Evolutionary conservation across 768 basidiomycete species (phyloP).

Genomic region (Tylopilus felleus): DNA sequence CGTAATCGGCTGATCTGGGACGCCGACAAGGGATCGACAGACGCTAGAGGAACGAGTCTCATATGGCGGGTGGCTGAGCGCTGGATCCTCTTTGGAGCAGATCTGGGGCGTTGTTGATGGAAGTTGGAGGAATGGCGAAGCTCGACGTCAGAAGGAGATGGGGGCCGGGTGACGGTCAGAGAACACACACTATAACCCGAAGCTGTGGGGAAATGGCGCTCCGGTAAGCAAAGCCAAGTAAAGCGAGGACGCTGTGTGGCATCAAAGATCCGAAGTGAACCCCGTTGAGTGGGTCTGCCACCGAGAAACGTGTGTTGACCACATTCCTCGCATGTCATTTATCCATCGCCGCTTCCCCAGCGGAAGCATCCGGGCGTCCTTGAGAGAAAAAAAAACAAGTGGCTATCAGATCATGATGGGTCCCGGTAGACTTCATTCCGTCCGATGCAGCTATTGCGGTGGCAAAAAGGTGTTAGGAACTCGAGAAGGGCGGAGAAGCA

Average conservation of each 20-base stretch:
- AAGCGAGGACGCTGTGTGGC: not conserved
- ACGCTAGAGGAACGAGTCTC: not conserved
- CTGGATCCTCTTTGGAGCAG: not conserved
- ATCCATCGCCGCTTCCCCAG: not conserved
- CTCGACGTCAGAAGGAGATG: not conserved
- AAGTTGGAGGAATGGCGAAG: not conserved
- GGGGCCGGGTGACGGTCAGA: not conserved
- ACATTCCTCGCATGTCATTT: conserved; percentile 1
- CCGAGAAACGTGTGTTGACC: conserved; percentile 20
- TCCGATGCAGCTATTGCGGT: not conserved
- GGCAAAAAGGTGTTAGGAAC: not conserved
- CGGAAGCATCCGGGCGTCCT: conserved; percentile 8
- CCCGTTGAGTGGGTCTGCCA: not conserved
- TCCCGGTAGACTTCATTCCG: not conserved
- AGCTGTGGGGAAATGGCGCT: conserved; percentile 1
- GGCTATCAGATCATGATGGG: not conserved
- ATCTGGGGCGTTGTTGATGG: not conserved
- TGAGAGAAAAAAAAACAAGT: no score
- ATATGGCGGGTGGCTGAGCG: not conserved
- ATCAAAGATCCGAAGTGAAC: conserved; percentile 12
- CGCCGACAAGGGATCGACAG: conserved; percentile 2
- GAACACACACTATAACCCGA: not conserved
- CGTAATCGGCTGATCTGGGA: conserved; percentile 1
- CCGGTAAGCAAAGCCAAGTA: not conserved
- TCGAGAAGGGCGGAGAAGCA: not conserved